Evolutionary conservation across 306 rosid genomes (phyloP), one percentile per base, ranked within the genome.

Genomic region (Rubus idaeus): DNA sequence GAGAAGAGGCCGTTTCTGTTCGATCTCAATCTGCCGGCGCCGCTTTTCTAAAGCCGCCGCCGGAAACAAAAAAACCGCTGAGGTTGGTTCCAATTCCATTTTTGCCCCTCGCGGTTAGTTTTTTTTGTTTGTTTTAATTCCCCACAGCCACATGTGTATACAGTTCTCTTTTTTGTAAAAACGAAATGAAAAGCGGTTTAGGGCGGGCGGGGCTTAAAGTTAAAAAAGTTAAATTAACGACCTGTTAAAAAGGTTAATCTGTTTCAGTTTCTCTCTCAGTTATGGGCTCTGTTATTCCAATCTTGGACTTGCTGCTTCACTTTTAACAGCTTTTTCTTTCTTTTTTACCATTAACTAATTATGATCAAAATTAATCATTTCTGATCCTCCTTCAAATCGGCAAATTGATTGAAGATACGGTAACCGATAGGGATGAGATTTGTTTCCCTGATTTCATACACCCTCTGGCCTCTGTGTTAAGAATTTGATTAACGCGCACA

Each of bases 21-120:
- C 35, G 96, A 90, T 80, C 91, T 90, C 52, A 90, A 90, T 76
- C 78, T 68, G 30, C 93, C 93, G 68, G 90, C 96, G 70, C 91
- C 93, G 14, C 79, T 80, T 7, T 74, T 75, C 71, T 91, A 83
- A 23, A 88, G 17, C 20, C n/a, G 18, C 42, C 79, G 51, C 68
- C 5, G 13, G 58, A 30, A 0, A n/a, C n/a, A 26, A 26, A 30
- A 30, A 30, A 30, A 30, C 63, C 20, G 77, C 10, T 23, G 63
- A 62, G 9, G 26, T 44, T 3, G 39, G 66, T 20, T 52, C 50
- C 21, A 26, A 30, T 62, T 70, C 18, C 84, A 78, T 45, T 73
- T 60, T 64, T 52, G 70, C 76, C 82, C 77, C 35, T 42, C 4
- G 67, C 46, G 18, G 40, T 45, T 74, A 41, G 86, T n/a, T 73